Evolutionary conservation across 306 rosid genomes (phyloP).

Genomic region (Trifolium repens): DNA sequence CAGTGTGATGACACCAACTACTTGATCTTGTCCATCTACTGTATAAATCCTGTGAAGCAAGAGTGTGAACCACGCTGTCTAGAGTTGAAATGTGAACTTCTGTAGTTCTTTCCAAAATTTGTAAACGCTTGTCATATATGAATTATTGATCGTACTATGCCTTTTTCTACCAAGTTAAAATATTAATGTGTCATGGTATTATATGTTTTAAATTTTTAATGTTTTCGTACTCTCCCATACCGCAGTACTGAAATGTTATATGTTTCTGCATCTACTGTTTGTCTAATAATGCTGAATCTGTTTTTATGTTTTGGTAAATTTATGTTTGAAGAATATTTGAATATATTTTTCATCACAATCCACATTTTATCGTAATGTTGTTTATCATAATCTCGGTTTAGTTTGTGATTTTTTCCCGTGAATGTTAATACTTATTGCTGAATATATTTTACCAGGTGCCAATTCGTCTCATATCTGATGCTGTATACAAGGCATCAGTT

Average conservation of each 20-base stretch:
- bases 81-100: constrained; percentile 62
- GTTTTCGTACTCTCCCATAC: background rate
- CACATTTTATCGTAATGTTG: constrained; percentile 12
- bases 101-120: background rate
- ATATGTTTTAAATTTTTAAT: background rate
- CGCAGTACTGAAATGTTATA: background rate
- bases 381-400: constrained; percentile 23
- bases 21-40: constrained; percentile 57
- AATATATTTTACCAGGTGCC: constrained; percentile 58
- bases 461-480: constrained; percentile 70
- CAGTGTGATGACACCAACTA: constrained; percentile 77
- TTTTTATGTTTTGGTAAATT: constrained; percentile 14
- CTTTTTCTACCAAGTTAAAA: constrained; percentile 19
- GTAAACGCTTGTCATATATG: background rate
- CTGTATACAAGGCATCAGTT: constrained; percentile 72
- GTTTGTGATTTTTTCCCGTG: constrained; percentile 20
- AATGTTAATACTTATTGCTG: constrained; percentile 16
- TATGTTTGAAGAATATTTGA: constrained; percentile 23
- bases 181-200: constrained; percentile 2
- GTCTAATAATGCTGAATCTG: background rate
- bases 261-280: constrained; percentile 12
- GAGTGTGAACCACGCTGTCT: constrained; percentile 64
- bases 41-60: constrained; percentile 83
- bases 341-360: background rate
- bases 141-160: constrained; percentile 1